Base-by-base conservation (phyloP, 2,329 filamentous ascomycete genomes). In the Nemania bipapillata region DNA sequence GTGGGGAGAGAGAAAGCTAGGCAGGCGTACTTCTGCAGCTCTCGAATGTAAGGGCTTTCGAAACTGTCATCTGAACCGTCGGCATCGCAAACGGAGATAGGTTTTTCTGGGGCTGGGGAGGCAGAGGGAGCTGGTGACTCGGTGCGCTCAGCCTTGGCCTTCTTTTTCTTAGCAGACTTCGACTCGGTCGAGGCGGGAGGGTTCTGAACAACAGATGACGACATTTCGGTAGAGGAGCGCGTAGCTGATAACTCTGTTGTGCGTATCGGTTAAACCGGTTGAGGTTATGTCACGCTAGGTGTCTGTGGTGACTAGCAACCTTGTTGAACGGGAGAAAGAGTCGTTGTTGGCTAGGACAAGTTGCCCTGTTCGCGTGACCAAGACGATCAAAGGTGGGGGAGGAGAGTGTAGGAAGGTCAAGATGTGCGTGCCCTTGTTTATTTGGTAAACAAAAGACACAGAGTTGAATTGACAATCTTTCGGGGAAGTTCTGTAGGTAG, bases 21-120 rank as follows among this genome's bases (percentile, higher is more conserved):
- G 69, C 32, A 40, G n/a, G 79, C 90, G 79, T 84, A 97, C 94
- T 97, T 97, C 78, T 95, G 90, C 57, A 98, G 86, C 80, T 98
- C 95, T 79, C 90, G 93, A 78, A 97, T 87, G 82, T 95, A 94
- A 45, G 90, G 85, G 76, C 88, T 94, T 79, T 97, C 94, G 70
- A 83, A 84, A 70, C 80, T 77, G 68, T 88, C 88, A 65, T 92
- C 90, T 58, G 82, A 81, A 68, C 84, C 84, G 76, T 90, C 89
- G 68, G 83, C 81, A 42, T 83, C 78, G 64, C 82, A 78, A 32
- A 85, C 80, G 7, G 83, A 82, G 71, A 79, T 80, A 70, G 84
- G 80, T 81, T 86, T 85, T 67, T 86, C 84, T 62, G 83, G 79
- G 55, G 83, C 79, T 69, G 82, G 80, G 64, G 85, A 82, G 66